These are phyloP conservation scores for Trichosporon sp. DNA, from an alignment of 1,284 basidiomycete genomes.

Conservation along the genomic window DNA sequence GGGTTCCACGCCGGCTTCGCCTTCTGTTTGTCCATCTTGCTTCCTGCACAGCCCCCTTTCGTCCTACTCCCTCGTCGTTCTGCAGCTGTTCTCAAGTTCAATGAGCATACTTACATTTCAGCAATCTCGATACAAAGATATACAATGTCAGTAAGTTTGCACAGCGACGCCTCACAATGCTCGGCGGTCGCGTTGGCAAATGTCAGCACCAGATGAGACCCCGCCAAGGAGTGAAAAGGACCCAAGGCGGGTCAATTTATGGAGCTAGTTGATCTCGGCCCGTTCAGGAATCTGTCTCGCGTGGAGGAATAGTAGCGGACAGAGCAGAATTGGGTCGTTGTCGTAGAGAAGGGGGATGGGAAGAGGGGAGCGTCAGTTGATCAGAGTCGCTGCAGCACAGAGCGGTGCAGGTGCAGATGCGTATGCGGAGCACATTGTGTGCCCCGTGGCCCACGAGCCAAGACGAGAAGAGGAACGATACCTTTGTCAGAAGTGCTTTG, in stretches of 20 bases:
- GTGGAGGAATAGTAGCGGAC: slow-evolving; percentile 2
- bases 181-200: no score
- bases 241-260: slow-evolving; percentile 23
- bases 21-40: no score
- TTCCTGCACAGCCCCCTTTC: no score
- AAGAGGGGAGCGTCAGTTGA: background rate
- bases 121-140: background rate
- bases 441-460: background rate
- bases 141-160: background rate
- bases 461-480: background rate
- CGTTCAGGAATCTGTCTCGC: slow-evolving; percentile 43
- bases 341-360: background rate
- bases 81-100: background rate
- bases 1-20: no score
- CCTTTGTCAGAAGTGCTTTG: background rate
- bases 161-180: background rate
- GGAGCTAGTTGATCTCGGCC: slow-evolving; percentile 33
- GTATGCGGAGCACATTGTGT: background rate
- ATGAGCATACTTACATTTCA: background rate
- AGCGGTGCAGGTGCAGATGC: background rate
- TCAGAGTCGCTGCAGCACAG: background rate
- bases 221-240: slow-evolving; percentile 17
- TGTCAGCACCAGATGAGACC: slow-evolving; percentile 25
- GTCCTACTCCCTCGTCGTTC: no score
- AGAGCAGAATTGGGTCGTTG: slow-evolving; percentile 35